These are phyloP conservation scores for Jackrogersella minutella DNA, from an alignment of 495 filamentous ascomycete genomes.

Conservation along the genomic window DNA sequence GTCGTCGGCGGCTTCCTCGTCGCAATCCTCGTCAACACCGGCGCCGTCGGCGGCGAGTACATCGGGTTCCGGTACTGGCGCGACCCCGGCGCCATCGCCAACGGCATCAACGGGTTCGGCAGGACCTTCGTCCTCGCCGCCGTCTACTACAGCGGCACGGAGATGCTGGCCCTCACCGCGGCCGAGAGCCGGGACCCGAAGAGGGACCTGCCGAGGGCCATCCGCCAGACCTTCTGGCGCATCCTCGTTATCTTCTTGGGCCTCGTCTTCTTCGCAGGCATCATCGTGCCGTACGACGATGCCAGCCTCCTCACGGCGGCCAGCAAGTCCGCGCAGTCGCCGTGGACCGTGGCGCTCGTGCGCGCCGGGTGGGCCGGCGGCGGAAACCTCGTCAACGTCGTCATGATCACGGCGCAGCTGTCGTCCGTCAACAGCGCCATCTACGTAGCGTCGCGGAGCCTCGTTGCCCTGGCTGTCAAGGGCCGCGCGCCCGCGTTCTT, in stretches of 20 bases:
- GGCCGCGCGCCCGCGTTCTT: constrained; percentile 66
- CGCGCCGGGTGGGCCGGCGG: constrained; percentile 67
- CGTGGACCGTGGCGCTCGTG: constrained; percentile 64
- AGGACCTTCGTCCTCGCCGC: constrained; percentile 71
- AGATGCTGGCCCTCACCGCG: constrained; percentile 74
- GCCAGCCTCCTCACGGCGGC: constrained; percentile 57
- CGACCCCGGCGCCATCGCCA: constrained; percentile 68
- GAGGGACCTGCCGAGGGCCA: constrained; percentile 68
- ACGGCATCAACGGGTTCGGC: constrained; percentile 68
- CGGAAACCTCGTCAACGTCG: constrained; percentile 73
- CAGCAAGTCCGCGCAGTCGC: constrained; percentile 62
- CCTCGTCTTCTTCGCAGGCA: constrained; percentile 70
- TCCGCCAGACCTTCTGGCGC: constrained; percentile 70
- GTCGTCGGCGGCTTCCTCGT: constrained; percentile 58
- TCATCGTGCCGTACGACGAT: constrained; percentile 63
- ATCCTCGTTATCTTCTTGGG: constrained; percentile 71
- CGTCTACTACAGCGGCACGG: constrained; percentile 77
- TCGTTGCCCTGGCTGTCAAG: constrained; percentile 65
- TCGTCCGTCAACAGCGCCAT: constrained; percentile 75
- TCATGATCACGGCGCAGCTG: constrained; percentile 70
- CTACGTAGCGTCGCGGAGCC: constrained; percentile 72
- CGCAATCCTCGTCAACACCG: constrained; percentile 55
- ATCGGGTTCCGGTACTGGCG: constrained; percentile 70
- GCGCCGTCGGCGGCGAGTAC: constrained; percentile 47
- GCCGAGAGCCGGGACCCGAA: constrained; percentile 73